phyloP scores from a whole-genome alignment of 2,329 filamentous ascomycete genomes.

The Hypoxylon sp. region DNA sequence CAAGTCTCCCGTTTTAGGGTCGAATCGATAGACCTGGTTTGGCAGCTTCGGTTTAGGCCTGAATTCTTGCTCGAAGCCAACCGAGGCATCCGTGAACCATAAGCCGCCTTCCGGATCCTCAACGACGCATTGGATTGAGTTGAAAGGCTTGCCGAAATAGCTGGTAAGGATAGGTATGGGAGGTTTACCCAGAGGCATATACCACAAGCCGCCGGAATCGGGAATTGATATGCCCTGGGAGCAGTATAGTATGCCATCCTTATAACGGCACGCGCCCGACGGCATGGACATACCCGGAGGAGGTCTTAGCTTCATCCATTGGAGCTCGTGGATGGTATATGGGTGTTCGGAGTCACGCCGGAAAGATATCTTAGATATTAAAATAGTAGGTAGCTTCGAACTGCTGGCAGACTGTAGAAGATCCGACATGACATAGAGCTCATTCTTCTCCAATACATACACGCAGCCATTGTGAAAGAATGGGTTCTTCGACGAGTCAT shows the following conservation, averaged over 20 bases:
- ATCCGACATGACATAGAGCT: conserved; percentile 64
- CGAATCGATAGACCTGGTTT: conserved; percentile 64
- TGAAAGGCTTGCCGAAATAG: conserved; percentile 64
- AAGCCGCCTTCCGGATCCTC: conserved; percentile 58
- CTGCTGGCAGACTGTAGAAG: conserved; percentile 58
- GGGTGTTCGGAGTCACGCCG: conserved; percentile 19
- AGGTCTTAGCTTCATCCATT: conserved; percentile 61
- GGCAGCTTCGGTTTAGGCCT: conserved; percentile 62
- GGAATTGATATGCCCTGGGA: conserved; percentile 56
- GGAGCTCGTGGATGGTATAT: conserved; percentile 51
- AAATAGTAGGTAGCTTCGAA: conserved; percentile 59
- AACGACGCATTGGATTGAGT: conserved; percentile 62
- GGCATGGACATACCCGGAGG: conserved; percentile 63
- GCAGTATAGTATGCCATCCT: conserved; percentile 60
- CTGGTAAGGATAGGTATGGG: conserved; percentile 59
- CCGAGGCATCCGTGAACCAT: conserved; percentile 66
- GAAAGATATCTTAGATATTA: conserved; percentile 61
- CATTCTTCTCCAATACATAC: conserved; percentile 58
- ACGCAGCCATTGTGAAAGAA: conserved; percentile 65
- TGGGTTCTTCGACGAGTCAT: conserved; percentile 59
- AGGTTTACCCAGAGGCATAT: conserved; percentile 55
- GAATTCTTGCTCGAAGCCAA: conserved; percentile 63
- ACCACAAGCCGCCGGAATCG: conserved; percentile 51
- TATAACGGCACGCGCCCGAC: conserved; percentile 60
- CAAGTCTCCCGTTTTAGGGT: conserved; percentile 58